Base-by-base conservation (phyloP, 441 rosid genomes). In the Gossypium laxum region DNA sequence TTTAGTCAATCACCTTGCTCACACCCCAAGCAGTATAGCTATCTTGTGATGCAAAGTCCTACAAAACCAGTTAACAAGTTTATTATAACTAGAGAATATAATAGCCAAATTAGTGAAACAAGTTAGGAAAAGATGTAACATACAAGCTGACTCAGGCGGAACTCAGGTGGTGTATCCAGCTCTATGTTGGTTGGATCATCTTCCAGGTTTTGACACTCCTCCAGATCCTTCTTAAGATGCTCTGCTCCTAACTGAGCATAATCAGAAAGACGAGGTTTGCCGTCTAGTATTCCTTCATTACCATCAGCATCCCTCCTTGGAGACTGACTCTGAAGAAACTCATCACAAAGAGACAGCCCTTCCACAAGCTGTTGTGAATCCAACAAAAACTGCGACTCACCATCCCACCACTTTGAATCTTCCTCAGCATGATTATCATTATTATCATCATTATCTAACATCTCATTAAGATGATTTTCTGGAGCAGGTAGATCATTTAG, bases 21-120 rank as follows among this genome's bases (percentile, higher is more conserved):
- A 84, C 86, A 21, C 97, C 96, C 89, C 91, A 93, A 47, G 96
- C 83, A 10, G 79, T 60, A 80, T 80, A 89, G 88, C 98, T 93
- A 7, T 93, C 98, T 79, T 93, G 93, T 2, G 98, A 93, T 77
- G 88, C 91, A 77, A 93, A 93, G 22, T 93, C 98, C 98, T 91
- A 71, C 52, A 56, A 22, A 5, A 11, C 2, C 34, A 22, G 60
- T 56, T 22, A 22, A 21, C 30, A 56, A 12, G 60, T 56, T 56
- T 5, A 22, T 22, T 56, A 21, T 56, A 56, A 56, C 14, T 10
- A 56, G 14, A 19, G 58, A 28, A 32, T 14, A 26, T 63, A 7
- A 4, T 45, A 50, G 21, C 43, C 0, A 21, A 19, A 72, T 24
- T 32, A 19, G 70, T 24, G 19, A 47, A 26, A 50, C 3, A 32